A percentile compares a stretch with the other conserved stretches of the same genome.
These are phyloP conservation scores for Halteria grandinella DNA, from an alignment of 73 alveolate genomes.

Conservation along the genomic window DNA sequence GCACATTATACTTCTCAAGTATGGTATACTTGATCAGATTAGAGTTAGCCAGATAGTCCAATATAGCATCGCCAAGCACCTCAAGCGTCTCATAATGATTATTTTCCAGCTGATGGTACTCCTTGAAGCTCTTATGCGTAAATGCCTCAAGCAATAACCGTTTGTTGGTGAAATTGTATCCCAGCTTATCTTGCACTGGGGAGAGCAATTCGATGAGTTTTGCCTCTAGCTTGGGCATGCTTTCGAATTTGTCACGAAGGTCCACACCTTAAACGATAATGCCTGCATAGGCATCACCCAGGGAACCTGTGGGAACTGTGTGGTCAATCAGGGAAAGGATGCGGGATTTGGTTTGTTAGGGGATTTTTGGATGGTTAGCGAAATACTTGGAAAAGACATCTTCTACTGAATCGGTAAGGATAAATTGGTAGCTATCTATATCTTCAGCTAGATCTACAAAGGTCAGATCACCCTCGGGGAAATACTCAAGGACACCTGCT, in stretches of 20 bases:
- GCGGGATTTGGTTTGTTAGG: too few species aligned
- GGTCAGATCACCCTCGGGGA: slow-evolving; percentile 51
- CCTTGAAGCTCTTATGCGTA: slow-evolving; percentile 45
- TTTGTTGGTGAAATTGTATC: slow-evolving; percentile 47
- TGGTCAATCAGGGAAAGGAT: too few species aligned
- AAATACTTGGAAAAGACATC: slow-evolving; percentile 16
- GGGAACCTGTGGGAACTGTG: too few species aligned
- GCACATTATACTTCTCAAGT: slow-evolving; percentile 29
- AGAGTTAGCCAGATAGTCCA: slow-evolving; percentile 63
- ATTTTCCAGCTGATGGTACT: neutral
- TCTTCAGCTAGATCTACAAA: slow-evolving; percentile 25
- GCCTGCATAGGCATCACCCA: too few species aligned
- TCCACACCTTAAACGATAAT: too few species aligned
- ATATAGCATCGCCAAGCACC: slow-evolving; percentile 70
- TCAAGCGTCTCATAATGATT: slow-evolving; percentile 62
- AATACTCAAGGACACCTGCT: slow-evolving; percentile 31
- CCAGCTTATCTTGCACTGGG: slow-evolving; percentile 33
- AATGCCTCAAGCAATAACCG: slow-evolving; percentile 53
- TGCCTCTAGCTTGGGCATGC: neutral
- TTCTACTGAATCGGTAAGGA: slow-evolving; percentile 6
- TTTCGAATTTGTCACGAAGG: too few species aligned
- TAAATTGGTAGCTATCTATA: slow-evolving; percentile 8
- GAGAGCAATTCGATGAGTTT: neutral
- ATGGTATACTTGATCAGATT: slow-evolving; percentile 47
- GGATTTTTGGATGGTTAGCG: neutral